phyloP scores from a whole-genome alignment of 169 alveolate genomes.

The Perkinsus olseni region DNA sequence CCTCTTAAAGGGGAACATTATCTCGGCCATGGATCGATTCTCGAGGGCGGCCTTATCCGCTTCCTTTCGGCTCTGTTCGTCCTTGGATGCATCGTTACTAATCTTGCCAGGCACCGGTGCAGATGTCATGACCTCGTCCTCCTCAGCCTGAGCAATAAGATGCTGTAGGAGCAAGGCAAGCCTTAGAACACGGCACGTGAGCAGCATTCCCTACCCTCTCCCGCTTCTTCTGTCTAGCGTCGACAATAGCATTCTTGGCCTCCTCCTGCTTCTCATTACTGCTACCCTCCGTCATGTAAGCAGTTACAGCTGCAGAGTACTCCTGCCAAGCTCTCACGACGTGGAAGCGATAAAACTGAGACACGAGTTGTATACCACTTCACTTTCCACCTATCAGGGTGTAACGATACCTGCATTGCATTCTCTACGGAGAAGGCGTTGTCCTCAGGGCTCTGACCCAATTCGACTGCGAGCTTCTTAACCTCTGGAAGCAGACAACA shows the following conservation, averaged over 20 bases:
- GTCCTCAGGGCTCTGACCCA: background rate
- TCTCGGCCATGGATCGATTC: background rate
- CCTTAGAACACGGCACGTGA: background rate
- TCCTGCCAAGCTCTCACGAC: background rate
- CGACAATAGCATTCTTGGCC: background rate
- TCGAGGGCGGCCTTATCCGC: background rate
- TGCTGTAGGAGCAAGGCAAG: too few species aligned
- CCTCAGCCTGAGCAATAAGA: background rate
- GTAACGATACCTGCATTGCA: background rate
- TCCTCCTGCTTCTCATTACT: background rate
- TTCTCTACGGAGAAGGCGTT: background rate
- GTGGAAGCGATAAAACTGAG: background rate
- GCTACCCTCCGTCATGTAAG: background rate
- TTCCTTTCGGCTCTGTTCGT: background rate
- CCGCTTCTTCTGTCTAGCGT: background rate
- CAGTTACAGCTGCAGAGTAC: background rate
- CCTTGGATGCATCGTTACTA: background rate
- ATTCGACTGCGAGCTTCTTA: background rate
- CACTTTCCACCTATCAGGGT: background rate
- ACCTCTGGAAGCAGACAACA: background rate
- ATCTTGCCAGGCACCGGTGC: background rate
- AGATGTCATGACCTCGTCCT: background rate
- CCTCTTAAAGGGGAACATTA: background rate
- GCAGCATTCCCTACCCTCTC: background rate
- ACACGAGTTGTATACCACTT: background rate